Evolutionary conservation across 163 green algal genomes (phyloP), one percentile per base, ranked within the genome.

Genomic region (Scenedesmus sp.): DNA sequence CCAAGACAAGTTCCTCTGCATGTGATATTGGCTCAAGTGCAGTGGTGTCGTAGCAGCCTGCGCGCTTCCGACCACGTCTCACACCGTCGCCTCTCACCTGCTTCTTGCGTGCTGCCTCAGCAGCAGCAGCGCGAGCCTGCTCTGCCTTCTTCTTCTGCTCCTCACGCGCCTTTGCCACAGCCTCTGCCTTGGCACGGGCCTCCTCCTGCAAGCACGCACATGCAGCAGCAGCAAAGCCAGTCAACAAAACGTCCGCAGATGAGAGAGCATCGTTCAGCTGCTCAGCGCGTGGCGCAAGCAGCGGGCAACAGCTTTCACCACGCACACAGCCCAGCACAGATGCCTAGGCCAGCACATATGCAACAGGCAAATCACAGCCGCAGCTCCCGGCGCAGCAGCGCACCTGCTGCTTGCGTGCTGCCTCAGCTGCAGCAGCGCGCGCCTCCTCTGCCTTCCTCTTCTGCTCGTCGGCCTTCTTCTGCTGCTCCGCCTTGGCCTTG

Each of bases 101-200:
- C 86, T 90, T 90, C 62, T 62, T 81, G 46, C 70, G 67, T 34
- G 86, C 86, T n/a, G 86, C 86, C 52, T 84, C 86, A 76, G 56
- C 55, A 26, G 87, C 87, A 60, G 87, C 87, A 54, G 87, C 87
- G 23, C 87, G 55, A 18, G 87, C 87, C 73, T 91, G 73, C 87
- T 91, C 87, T 54, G 60, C 62, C 60, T 89, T 89, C 16, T 62
- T 60, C 82, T 88, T 88, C 82, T 74, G 60, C 84, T 90, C 86
- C 60, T 66, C 86, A 26, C 70, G 66, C 12, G 87, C 87, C 67
- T 90, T 90, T 2, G 86, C 67, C 13, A 16, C 67, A 70, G 86
- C 86, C 73, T 91, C 87, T 23, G 73, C 73, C 55, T 86, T 85
- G 87, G 87, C 87, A 56, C 87, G 87, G n/a, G 87, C 84, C 60